Percentiles rank a stretch among this genome's conserved stretches.
Conservation (phyloP, 768 basidiomycete species). For the Tylopilus felleus region DNA sequence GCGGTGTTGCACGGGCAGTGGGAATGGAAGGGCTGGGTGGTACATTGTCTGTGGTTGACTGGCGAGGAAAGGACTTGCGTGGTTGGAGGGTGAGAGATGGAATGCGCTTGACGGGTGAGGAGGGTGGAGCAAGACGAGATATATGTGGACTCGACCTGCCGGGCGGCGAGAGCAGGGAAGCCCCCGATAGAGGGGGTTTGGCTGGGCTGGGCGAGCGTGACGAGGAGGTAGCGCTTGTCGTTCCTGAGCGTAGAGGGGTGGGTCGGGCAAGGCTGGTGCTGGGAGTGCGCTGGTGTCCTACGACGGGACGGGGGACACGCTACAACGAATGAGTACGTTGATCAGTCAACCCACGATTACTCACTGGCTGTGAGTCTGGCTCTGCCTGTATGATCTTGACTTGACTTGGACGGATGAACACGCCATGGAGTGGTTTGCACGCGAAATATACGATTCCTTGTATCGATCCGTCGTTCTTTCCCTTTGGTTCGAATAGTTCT, state of each 20-base stretch:
- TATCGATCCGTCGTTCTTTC: constrained; percentile 96
- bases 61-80: constrained; percentile 48
- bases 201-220: constrained; percentile 66
- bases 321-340: constrained; percentile 13
- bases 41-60: constrained; percentile 36
- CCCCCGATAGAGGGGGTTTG: constrained; percentile 39
- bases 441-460: constrained; percentile 77
- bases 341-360: too few species aligned
- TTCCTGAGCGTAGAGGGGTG: constrained; percentile 38
- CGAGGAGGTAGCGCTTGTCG: constrained; percentile 39
- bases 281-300: constrained; percentile 61
- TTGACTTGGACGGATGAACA: constrained; percentile 86
- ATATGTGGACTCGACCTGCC: constrained; percentile 8
- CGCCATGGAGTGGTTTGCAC: constrained; percentile 73
- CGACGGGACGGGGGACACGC: constrained; percentile 32
- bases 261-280: constrained; percentile 45
- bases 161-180: constrained; percentile 30
- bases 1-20: constrained; percentile 24
- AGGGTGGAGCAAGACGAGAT: constrained; percentile 32
- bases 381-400: constrained; percentile 58
- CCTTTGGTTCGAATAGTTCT: constrained; percentile 75
- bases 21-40: constrained; percentile 29
- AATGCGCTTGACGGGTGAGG: constrained; percentile 59
- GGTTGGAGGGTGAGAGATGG: constrained; percentile 45
- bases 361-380: constrained; percentile 20